These are phyloP conservation scores for Eleusine indica DNA, from an alignment of 176 grass and related monocot genomes.

Conservation along the genomic window DNA sequence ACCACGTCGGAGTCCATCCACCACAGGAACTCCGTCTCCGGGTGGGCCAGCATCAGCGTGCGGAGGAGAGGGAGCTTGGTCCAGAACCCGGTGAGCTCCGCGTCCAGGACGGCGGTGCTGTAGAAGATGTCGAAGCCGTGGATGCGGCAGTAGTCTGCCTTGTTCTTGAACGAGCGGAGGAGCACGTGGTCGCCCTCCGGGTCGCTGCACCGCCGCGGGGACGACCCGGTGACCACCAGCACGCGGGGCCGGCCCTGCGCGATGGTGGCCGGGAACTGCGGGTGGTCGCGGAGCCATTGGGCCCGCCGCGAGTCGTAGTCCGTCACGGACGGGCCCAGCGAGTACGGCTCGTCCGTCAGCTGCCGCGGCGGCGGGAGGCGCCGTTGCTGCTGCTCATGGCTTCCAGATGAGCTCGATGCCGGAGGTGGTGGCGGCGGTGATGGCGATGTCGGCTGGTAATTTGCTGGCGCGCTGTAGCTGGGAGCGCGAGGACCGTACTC, in stretches of 20 bases:
- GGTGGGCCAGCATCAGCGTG: conserved; percentile 83
- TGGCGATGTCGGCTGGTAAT: background rate
- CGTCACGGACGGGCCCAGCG: conserved; percentile 51
- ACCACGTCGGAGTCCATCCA: conserved; percentile 92
- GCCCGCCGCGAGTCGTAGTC: conserved; percentile 64
- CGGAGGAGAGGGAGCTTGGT: conserved; percentile 87
- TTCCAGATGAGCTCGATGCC: background rate
- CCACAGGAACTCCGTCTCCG: conserved; percentile 86
- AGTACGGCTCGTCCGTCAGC: conserved; percentile 60
- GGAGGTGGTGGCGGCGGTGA: background rate
- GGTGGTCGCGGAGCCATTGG: conserved; percentile 60
- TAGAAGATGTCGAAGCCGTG: conserved; percentile 90
- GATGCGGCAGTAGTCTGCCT: conserved; percentile 92
- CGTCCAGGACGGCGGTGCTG: conserved; percentile 80
- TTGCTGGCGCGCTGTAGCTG: background rate
- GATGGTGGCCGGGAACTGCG: conserved; percentile 51
- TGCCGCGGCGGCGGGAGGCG: conserved; percentile 44
- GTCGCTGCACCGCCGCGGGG: conserved; percentile 60
- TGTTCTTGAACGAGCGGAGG: conserved; percentile 84
- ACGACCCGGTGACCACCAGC: conserved; percentile 75
- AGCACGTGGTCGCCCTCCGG: conserved; percentile 75
- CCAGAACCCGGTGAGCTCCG: conserved; percentile 89
- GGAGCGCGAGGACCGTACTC: conserved; percentile 24
- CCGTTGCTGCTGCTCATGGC: background rate
- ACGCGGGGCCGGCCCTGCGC: conserved; percentile 56